Percentiles rank a stretch among this genome's conserved stretches.
Evolutionary conservation across 2,329 filamentous ascomycete species (phyloP).

Genomic region (Emergomyces pasteurianus): DNA sequence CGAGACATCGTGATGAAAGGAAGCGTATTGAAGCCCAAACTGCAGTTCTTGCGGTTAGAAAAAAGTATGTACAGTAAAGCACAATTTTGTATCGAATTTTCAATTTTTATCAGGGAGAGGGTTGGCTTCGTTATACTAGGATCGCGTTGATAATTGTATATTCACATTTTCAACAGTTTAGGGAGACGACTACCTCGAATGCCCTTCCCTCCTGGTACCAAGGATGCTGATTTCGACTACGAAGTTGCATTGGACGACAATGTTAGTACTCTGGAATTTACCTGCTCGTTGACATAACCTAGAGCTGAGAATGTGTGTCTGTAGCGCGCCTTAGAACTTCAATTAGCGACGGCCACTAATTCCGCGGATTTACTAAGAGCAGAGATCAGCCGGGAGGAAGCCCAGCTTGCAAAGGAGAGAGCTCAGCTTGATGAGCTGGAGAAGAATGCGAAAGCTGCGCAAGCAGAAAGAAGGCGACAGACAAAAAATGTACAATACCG

Average conservation of each 20-base stretch:
- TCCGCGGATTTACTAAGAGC: slow-evolving; percentile 29
- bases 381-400: slow-evolving; percentile 33
- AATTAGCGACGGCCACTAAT: slow-evolving; percentile 28
- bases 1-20: slow-evolving; percentile 29
- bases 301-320: slow-evolving; percentile 1
- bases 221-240: slow-evolving; percentile 33
- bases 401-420: slow-evolving; percentile 28
- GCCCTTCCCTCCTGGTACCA: slow-evolving; percentile 34
- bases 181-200: slow-evolving; percentile 32
- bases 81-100: background rate
- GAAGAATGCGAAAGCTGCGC: slow-evolving; percentile 30
- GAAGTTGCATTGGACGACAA: slow-evolving; percentile 33
- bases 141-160: background rate
- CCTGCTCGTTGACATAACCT: slow-evolving; percentile 7
- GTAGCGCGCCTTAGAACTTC: slow-evolving; percentile 27
- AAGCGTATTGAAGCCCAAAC: slow-evolving; percentile 32
- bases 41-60: slow-evolving; percentile 29
- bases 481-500: slow-evolving; percentile 25
- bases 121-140: background rate
- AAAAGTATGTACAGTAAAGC: slow-evolving; percentile 22
- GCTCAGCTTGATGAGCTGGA: slow-evolving; percentile 31
- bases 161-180: slow-evolving; percentile 18
- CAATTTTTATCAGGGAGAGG: background rate
- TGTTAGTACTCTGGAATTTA: slow-evolving; percentile 18
- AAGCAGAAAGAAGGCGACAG: slow-evolving; percentile 28